Evolutionary conservation across 2,329 filamentous ascomycete species (phyloP), one percentile per base, ranked within the genome.

Genomic region (Fulvia fulva): DNA sequence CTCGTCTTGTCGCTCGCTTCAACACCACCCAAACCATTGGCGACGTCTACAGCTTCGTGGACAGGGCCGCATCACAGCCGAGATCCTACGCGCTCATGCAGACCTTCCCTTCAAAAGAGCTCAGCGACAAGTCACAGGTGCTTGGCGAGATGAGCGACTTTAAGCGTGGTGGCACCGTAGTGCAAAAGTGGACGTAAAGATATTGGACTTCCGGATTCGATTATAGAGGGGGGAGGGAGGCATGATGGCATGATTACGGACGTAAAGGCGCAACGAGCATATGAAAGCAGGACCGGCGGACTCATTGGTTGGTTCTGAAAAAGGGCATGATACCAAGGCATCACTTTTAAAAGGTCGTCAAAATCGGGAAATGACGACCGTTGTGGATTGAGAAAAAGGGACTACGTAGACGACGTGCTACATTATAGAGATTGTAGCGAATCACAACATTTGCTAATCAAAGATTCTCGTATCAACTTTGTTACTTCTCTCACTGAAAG

Each of bases 81-180:
- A 81, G 89, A n/a, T 67, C 80, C 3, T 94, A 88, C 80, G 87
- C 90, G 2, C 77, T 95, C 45, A 88, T 87, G 63, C 94, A 90
- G 0, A 93, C 89, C 0, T 94, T 94, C 73, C 90, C 90, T 4
- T 90, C 85, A 69, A 91, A 90, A 75, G 88, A 93, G 55, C 83
- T 93, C 63, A 86, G 81, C 1, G 88, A 94, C 68, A 87, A 86
- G 73, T 67, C 71, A 49, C 73, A 71, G 63, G 76, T 70, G 56
- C 67, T 78, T 61, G 79, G 75, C 44, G 80, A 80, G 53, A 73
- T 81, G 69, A 61, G 71, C 2, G 78, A 80, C 59, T 78, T 80
- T 67, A 79, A 80, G 74, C 73, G 80, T 14, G 80, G 80, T 23
- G 80, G 80, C 1, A 78, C 80, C n/a, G 77, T 83, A 32, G 80